Percentiles rank a stretch among this genome's conserved stretches.
These are phyloP conservation scores for Centella asiatica DNA, from an alignment of 129 eudicot genomes.

Conservation along the genomic window DNA sequence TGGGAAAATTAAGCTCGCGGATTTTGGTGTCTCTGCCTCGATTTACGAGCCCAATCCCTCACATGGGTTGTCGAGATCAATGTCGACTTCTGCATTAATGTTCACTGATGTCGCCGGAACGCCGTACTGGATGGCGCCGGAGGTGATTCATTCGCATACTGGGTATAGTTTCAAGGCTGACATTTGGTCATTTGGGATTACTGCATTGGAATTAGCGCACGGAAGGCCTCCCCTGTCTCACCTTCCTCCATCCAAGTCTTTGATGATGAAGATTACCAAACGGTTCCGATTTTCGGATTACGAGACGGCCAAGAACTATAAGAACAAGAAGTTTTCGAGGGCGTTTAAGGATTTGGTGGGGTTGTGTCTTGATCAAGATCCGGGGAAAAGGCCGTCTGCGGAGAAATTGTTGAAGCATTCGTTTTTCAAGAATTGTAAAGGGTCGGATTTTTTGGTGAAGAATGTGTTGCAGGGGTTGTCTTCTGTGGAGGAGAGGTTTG, in stretches of 20 bases:
- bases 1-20: slow-evolving; percentile 54
- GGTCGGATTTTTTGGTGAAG: slow-evolving; percentile 57
- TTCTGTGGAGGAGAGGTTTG: slow-evolving; percentile 55
- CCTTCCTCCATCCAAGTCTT: slow-evolving; percentile 58
- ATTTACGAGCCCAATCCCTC: slow-evolving; percentile 37
- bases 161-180: slow-evolving; percentile 74
- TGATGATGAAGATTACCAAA: slow-evolving; percentile 52
- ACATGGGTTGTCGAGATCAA: slow-evolving; percentile 1
- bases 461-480: slow-evolving; percentile 60
- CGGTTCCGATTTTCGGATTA: slow-evolving; percentile 60
- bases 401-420: slow-evolving; percentile 60
- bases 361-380: slow-evolving; percentile 65
- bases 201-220: slow-evolving; percentile 66
- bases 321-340: slow-evolving; percentile 43
- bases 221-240: slow-evolving; percentile 74
- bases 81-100: slow-evolving; percentile 9
- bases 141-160: slow-evolving; percentile 54
- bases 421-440: slow-evolving; percentile 56
- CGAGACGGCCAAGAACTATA: slow-evolving; percentile 26
- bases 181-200: no score
- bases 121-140: slow-evolving; percentile 94
- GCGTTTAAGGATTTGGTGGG: slow-evolving; percentile 74
- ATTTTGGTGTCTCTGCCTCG: slow-evolving; percentile 74
- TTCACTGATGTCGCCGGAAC: slow-evolving; percentile 53
- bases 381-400: slow-evolving; percentile 54